These are phyloP conservation scores for Taiozyma onychis DNA, from an alignment of 1,139 yeast species.

Conservation along the genomic window DNA sequence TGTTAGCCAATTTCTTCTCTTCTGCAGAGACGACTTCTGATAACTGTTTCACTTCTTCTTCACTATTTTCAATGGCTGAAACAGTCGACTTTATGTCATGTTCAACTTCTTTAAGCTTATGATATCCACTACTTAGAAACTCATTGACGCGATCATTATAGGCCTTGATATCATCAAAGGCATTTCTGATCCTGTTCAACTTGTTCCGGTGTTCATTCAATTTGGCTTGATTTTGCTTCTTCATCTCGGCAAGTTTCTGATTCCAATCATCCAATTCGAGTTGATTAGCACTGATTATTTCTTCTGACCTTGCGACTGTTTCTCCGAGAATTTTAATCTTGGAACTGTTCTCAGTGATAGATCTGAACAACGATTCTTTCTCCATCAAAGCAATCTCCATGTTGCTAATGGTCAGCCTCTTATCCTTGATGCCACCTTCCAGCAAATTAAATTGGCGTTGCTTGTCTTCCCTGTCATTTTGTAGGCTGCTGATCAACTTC, in stretches of 20 bases:
- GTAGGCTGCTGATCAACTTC: conserved; percentile 35
- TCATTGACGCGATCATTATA: conserved; percentile 7
- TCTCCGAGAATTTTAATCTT: conserved; percentile 26
- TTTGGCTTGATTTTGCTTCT: conserved; percentile 5
- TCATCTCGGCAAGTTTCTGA: conserved; percentile 11
- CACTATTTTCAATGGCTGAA: conserved; percentile 33
- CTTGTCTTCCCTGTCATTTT: conserved; percentile 43
- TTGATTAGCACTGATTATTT: conserved; percentile 11
- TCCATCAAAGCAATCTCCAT: conserved; percentile 48
- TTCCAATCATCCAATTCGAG: conserved; percentile 9
- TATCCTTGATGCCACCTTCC: conserved; percentile 52
- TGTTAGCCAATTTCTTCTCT: conserved; percentile 38
- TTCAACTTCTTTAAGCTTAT: background rate
- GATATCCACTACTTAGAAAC: background rate
- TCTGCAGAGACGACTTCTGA: conserved; percentile 22
- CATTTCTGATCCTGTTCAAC: conserved; percentile 7
- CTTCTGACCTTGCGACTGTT: conserved; percentile 15
- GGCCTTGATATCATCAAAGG: conserved; percentile 10
- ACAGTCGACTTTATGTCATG: conserved; percentile 1
- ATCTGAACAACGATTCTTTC: conserved; percentile 29
- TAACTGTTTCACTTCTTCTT: conserved; percentile 45
- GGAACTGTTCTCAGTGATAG: conserved; percentile 24
- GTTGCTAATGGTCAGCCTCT: conserved; percentile 47
- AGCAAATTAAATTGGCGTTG: conserved; percentile 45
- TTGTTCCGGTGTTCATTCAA: conserved; percentile 9